Conservation (phyloP, 2,329 filamentous ascomycete species). For the Colletotrichum falcatum region DNA sequence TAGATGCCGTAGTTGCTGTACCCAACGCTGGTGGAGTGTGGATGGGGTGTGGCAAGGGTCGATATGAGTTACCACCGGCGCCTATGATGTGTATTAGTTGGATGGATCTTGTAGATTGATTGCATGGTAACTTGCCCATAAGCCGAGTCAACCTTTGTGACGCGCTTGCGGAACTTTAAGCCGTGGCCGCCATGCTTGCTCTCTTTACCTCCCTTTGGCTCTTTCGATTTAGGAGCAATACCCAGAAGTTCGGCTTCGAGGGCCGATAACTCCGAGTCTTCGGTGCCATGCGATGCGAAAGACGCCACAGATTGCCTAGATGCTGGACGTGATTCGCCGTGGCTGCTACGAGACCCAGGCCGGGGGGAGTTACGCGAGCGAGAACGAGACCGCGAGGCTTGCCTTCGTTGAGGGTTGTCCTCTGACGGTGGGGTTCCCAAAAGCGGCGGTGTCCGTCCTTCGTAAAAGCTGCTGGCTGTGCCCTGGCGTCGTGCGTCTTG, state of each 20-base stretch:
- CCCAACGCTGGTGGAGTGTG: neutral
- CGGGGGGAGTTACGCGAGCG: conserved; percentile 23
- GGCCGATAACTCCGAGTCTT: conserved; percentile 52
- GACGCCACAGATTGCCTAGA: conserved; percentile 35
- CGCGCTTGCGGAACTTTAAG: conserved; percentile 49
- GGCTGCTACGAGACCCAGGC: conserved; percentile 28
- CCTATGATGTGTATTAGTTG: conserved; percentile 42
- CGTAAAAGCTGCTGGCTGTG: conserved; percentile 3
- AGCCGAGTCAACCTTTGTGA: conserved; percentile 51
- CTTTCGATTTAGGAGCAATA: conserved; percentile 46
- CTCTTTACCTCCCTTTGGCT: conserved; percentile 45
- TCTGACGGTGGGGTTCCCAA: conserved; percentile 21
- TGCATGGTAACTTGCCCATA: conserved; percentile 48
- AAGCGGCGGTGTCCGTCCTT: conserved; percentile 8
- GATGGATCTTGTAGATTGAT: neutral
- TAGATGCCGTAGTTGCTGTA: neutral
- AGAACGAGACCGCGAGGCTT: neutral
- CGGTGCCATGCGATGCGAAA: conserved; percentile 21
- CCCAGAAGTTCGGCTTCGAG: conserved; percentile 55
- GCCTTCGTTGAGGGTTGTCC: conserved; percentile 21
- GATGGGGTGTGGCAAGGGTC: neutral
- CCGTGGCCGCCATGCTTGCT: conserved; percentile 42
- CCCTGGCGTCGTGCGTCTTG: conserved; percentile 14
- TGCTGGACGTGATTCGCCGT: conserved; percentile 32
- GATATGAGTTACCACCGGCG: conserved; percentile 50